Evolutionary conservation across 164 flowering plant genomes (phyloP), one percentile per base, ranked within the genome.

Genomic region (Sextonia rubra): DNA sequence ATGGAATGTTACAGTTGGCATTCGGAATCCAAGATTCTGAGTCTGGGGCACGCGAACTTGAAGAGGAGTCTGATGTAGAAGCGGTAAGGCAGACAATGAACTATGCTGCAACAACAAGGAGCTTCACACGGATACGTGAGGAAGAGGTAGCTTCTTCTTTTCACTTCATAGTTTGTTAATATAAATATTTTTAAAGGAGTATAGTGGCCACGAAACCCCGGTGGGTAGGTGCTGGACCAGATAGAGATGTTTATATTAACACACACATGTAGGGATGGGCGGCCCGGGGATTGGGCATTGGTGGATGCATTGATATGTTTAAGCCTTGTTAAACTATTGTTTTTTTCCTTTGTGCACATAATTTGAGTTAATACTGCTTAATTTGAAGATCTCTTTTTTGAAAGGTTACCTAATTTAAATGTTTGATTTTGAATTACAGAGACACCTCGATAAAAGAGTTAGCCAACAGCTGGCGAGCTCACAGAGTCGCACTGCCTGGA

Each of bases 181-280:
- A 18, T n/a, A 23, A 18, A 18, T 23, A 32, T 56, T 48, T 44
- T 66, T 27, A 24, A n/a, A 52, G 60, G 2, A 26, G 7, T 2
- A 48, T 1, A 77, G 75, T 65, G 69, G 49, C 58, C 20, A 12
- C 73, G 69, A 66, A 69, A 65, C 61, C 17, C 23, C 0, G 27
- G n/a, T 44, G 81, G 81, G 64, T 63, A 74, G 64, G 80, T 66
- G 56, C 80, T 71, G 14, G 69, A 78, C 30, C 55, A 74, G 29
- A 79, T 76, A 20, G 80, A 81, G 80, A 70, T 81, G 7, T 81
- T 78, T 60, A 71, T 74, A 32, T 32, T 71, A 64, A 81, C 81
- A 47, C 81, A 67, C 26, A 69, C 76, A 11, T 67, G 70, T 24
- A 81, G 72, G 55, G 70, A 78, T 79, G 84, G 80, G 30, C 49